Conservation (phyloP, 768 basidiomycete species). For the Gautieria morchelliformis region DNA sequence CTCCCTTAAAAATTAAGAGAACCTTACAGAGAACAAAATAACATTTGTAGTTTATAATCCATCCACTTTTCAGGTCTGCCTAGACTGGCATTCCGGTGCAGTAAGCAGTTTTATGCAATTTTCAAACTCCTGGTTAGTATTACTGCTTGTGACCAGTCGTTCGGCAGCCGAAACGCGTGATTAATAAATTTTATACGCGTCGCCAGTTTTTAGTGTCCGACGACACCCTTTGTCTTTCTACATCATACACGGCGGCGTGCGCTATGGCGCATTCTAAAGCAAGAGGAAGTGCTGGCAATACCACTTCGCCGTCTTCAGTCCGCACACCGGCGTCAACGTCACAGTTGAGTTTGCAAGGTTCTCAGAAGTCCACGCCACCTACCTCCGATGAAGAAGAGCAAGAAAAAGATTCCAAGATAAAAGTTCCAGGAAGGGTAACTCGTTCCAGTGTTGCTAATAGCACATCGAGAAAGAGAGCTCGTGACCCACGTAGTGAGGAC, state of each 20-base stretch:
- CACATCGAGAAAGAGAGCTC: not conserved
- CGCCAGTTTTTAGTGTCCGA: not conserved
- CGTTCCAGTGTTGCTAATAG: not conserved
- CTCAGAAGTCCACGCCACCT: conserved; percentile 4
- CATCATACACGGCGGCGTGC: not conserved
- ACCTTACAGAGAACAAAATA: too few species aligned
- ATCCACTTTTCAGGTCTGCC: too few species aligned
- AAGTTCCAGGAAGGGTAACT: not conserved
- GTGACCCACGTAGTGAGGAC: conserved; percentile 2
- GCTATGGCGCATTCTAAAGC: conserved; percentile 4
- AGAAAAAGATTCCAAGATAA: not conserved
- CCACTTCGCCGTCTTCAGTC: not conserved
- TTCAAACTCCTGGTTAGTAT: too few species aligned
- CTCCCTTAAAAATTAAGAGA: too few species aligned
- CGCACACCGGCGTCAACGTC: conserved; percentile 1
- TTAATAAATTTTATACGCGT: not conserved
- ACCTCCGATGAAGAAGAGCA: conserved; percentile 3
- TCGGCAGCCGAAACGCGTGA: too few species aligned
- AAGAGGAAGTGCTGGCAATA: not conserved
- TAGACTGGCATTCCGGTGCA: too few species aligned
- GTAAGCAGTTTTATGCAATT: too few species aligned
- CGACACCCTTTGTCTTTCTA: not conserved
- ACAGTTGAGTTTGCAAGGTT: not conserved
- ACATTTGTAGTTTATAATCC: too few species aligned
- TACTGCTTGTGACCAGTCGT: too few species aligned